These are phyloP conservation scores for Suillus lakei DNA, from an alignment of 768 basidiomycete species.

Conservation along the genomic window DNA sequence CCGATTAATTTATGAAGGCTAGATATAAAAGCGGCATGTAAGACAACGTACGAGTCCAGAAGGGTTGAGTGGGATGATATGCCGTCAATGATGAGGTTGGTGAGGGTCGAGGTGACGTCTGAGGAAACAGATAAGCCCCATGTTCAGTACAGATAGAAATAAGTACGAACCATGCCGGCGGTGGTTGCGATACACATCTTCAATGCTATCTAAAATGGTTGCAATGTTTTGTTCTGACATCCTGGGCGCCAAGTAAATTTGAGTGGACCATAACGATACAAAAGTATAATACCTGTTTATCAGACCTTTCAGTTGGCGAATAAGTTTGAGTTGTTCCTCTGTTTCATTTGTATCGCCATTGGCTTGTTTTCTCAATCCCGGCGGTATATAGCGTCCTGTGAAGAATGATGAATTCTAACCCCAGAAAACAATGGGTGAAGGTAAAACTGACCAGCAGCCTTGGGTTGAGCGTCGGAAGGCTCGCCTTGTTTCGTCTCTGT, in stretches of 20 bases:
- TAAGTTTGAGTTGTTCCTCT: conserved; percentile 59
- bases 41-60: conserved; percentile 87
- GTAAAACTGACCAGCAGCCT: conserved; percentile 2
- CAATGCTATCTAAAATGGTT: conserved; percentile 72
- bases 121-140: neutral
- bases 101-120: conserved; percentile 86
- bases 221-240: conserved; percentile 91
- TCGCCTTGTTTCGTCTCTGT: neutral
- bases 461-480: neutral
- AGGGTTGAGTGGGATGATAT: conserved; percentile 82
- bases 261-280: conserved; percentile 2
- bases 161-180: conserved; percentile 69
- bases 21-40: conserved; percentile 86
- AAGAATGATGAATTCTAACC: neutral
- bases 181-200: conserved; percentile 76
- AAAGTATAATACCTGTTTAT: conserved; percentile 70
- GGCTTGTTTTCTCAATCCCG: conserved; percentile 66
- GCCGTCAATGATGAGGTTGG: conserved; percentile 74
- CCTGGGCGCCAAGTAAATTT: conserved; percentile 43
- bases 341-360: conserved; percentile 38
- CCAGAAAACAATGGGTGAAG: neutral
- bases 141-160: conserved; percentile 15
- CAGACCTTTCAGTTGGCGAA: conserved; percentile 81
- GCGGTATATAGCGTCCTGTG: conserved; percentile 75
- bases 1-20: conserved; percentile 82